Base-by-base conservation (phyloP, 805 yeast species). In the Saturnispora halmiae region DNA sequence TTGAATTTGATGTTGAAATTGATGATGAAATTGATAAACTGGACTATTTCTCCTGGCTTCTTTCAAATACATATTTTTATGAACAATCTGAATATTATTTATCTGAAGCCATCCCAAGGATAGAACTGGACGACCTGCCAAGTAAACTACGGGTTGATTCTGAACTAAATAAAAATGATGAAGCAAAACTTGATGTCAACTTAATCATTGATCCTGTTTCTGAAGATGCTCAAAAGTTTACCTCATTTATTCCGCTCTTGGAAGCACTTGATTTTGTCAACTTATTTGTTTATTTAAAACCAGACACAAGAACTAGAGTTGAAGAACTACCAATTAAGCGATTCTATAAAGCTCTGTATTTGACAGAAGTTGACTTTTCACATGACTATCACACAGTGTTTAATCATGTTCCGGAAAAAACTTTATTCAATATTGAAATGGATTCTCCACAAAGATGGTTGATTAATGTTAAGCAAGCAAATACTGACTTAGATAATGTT, bases 171-270 rank as follows among this genome's bases (percentile, higher is more conserved):
- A n/a, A n/a, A n/a, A 34, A 22, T 3, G 25, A 28, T 3, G 48
- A 50, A 4, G 33, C 46, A 2, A 13, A 38, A 4, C 28, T 86
- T 16, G 81, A 81, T 45, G 52, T 87, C 4, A 58, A 73, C 4
- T 63, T 82, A 0, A 59, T 82, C 1, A 52, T 84, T 30, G 87
- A 92, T 55, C 96, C 97, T 1, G 58, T 77, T 2, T 72, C 73
- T 44, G 88, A 82, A 49, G 51, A 63, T 13, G 72, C 94, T 0
- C 97, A 85, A 51, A 73, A 72, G 36, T 51, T 77, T 7, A 49
- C 81, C 0, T 62, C 80, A 0, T 54, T 82, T 14, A 53, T 60
- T 3, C 49, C 56, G 3, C 14, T 52, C 26, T 52, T 64, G 8
- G 56, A 65, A n/a, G 49, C 72, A 0, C 46, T 80, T 21, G 59